Conservation (phyloP, 176 grass and related monocot species). For the Oropetium thomaeum region DNA sequence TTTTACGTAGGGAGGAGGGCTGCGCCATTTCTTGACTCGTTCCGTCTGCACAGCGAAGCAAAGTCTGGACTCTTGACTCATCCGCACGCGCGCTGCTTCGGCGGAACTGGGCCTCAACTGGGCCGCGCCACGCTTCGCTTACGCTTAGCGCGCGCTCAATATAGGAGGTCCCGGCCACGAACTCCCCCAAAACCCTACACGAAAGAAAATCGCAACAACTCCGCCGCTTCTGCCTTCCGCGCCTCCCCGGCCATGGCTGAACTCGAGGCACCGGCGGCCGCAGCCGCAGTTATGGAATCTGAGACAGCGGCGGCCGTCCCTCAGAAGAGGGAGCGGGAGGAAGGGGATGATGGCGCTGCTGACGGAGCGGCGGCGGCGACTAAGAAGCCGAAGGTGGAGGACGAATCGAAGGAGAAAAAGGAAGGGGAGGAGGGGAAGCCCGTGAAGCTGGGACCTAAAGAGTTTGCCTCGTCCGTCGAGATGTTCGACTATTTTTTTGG, state of each 20-base stretch:
- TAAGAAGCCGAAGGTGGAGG: slow-evolving; percentile 37
- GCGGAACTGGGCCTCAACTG: too few relatives aligned
- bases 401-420: slow-evolving; percentile 25
- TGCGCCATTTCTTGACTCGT: too few relatives aligned
- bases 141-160: too few relatives aligned
- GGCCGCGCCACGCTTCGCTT: too few relatives aligned
- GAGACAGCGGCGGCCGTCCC: slow-evolving; percentile 14
- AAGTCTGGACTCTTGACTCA: too few relatives aligned
- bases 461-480: slow-evolving; percentile 61
- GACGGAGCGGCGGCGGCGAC: neutral
- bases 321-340: slow-evolving; percentile 42
- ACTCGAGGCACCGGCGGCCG: slow-evolving; percentile 15
- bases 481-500: slow-evolving; percentile 87
- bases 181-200: slow-evolving; percentile 49
- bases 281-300: slow-evolving; percentile 22
- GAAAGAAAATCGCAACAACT: neutral
- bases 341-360: slow-evolving; percentile 18
- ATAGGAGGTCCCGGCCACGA: too few relatives aligned
- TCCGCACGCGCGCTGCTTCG: too few relatives aligned
- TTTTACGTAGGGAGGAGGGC: too few relatives aligned
- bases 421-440: slow-evolving; percentile 20
- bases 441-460: slow-evolving; percentile 77
- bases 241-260: slow-evolving; percentile 32
- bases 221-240: neutral
- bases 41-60: too few relatives aligned